These are phyloP conservation scores for Pichia sp. DNA, from an alignment of 1,139 yeast species.

Conservation along the genomic window DNA sequence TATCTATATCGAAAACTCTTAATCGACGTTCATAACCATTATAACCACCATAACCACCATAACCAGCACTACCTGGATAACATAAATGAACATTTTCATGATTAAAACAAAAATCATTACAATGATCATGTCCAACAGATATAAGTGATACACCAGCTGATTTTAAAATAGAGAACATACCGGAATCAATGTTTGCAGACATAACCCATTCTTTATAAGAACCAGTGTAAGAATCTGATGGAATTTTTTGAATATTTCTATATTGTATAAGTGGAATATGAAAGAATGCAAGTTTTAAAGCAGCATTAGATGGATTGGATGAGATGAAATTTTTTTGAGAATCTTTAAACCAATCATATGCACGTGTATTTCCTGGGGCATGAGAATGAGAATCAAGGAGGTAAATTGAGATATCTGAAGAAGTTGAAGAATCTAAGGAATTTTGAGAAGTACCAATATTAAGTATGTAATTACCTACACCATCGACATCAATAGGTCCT, in stretches of 20 bases:
- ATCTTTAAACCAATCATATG: slow-evolving; percentile 82
- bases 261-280: slow-evolving; percentile 92
- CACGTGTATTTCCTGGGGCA: slow-evolving; percentile 59
- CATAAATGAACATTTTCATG: slow-evolving; percentile 70
- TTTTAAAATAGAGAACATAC: slow-evolving; percentile 52
- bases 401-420: slow-evolving; percentile 39
- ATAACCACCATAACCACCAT: slow-evolving; percentile 92
- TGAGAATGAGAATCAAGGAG: slow-evolving; percentile 80
- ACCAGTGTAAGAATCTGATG: slow-evolving; percentile 34
- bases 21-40: slow-evolving; percentile 76
- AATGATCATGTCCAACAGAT: slow-evolving; percentile 91
- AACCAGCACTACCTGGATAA: slow-evolving; percentile 90
- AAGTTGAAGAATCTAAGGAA: background rate
- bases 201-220: slow-evolving; percentile 62
- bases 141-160: slow-evolving; percentile 64
- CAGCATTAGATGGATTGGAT: slow-evolving; percentile 14
- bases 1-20: slow-evolving; percentile 63
- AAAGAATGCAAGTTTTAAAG: slow-evolving; percentile 81
- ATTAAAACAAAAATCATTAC: slow-evolving; percentile 77
- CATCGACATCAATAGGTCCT: slow-evolving; percentile 65
- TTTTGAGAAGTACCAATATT: slow-evolving; percentile 45
- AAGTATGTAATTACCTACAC: slow-evolving; percentile 72
- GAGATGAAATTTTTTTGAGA: slow-evolving; percentile 51
- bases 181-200: slow-evolving; percentile 67
- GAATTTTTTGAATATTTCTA: slow-evolving; percentile 8